Percentiles rank a stretch among this genome's conserved stretches.
Conservation (phyloP, 352 stramenopile genomes). For the Phytophthora nicotianae region DNA sequence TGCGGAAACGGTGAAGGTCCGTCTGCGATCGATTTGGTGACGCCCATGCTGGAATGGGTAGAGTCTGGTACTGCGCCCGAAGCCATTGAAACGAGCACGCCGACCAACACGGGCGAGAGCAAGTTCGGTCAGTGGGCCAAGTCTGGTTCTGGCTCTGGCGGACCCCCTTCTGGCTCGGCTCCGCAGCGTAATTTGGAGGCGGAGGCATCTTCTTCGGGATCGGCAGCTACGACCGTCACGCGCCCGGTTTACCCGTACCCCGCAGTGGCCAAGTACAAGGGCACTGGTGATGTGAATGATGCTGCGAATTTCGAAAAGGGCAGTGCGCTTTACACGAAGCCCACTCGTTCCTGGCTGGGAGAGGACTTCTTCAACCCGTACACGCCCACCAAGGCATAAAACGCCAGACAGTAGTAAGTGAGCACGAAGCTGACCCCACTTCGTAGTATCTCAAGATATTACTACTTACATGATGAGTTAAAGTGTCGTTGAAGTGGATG, state of each 20-base stretch:
- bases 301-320: slow-evolving; percentile 38
- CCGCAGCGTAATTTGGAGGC: slow-evolving; percentile 17
- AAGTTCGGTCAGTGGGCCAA: slow-evolving; percentile 39
- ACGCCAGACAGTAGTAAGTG: background rate
- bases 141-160: slow-evolving; percentile 16
- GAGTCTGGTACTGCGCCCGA: slow-evolving; percentile 36
- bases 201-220: slow-evolving; percentile 28
- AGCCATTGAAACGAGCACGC: slow-evolving; percentile 34
- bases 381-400: slow-evolving; percentile 23
- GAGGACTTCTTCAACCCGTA: slow-evolving; percentile 38
- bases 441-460: background rate
- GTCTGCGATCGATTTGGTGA: slow-evolving; percentile 46
- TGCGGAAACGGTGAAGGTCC: slow-evolving; percentile 47
- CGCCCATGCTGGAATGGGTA: slow-evolving; percentile 52
- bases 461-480: slow-evolving; percentile 1
- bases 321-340: slow-evolving; percentile 40
- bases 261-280: slow-evolving; percentile 36
- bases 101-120: slow-evolving; percentile 18
- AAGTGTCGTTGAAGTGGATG: background rate
- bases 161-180: slow-evolving; percentile 10
- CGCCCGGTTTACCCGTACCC: slow-evolving; percentile 39
- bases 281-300: slow-evolving; percentile 31
- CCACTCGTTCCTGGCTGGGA: slow-evolving; percentile 31
- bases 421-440: background rate
- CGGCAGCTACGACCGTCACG: slow-evolving; percentile 24